Evolutionary conservation across 495 filamentous ascomycete species (phyloP).

Genomic region (Thermochaetoides thermophila): DNA sequence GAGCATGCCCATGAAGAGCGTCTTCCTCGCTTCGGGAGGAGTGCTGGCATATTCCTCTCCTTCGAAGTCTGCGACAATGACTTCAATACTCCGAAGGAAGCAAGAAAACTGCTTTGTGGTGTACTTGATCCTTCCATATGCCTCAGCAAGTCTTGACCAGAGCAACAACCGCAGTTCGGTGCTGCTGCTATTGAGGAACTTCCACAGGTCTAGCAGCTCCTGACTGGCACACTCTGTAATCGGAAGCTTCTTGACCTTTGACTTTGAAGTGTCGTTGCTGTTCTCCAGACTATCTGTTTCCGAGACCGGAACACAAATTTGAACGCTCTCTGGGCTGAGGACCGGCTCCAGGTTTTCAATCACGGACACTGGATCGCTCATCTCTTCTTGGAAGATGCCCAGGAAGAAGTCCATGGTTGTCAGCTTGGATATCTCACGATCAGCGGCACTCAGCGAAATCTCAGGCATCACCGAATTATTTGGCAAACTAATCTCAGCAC

Average conservation of each 20-base stretch:
- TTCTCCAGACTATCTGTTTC: slow-evolving; percentile 5
- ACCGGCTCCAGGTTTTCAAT: slow-evolving; percentile 91
- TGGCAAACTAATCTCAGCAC: slow-evolving; percentile 45
- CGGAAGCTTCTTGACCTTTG: slow-evolving; percentile 16
- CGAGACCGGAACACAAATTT: slow-evolving; percentile 11
- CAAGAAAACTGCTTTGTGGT: slow-evolving; percentile 76
- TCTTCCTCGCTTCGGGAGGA: slow-evolving; percentile 44
- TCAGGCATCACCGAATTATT: slow-evolving; percentile 87
- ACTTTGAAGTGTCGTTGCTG: slow-evolving; percentile 1
- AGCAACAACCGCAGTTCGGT: slow-evolving; percentile 70
- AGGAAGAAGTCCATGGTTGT: slow-evolving; percentile 95
- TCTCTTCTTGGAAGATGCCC: slow-evolving; percentile 54
- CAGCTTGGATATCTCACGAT: slow-evolving; percentile 78
- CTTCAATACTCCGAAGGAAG: slow-evolving; percentile 68
- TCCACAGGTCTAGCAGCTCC: slow-evolving; percentile 56
- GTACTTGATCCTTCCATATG: slow-evolving; percentile 72
- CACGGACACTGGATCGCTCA: slow-evolving; percentile 57
- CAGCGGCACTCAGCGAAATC: slow-evolving; percentile 62
- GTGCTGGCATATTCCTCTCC: slow-evolving; percentile 45
- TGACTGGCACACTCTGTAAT: slow-evolving; percentile 30
- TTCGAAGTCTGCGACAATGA: slow-evolving; percentile 60
- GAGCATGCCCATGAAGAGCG: slow-evolving; percentile 56
- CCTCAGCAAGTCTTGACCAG: slow-evolving; percentile 75
- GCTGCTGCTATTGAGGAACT: slow-evolving; percentile 67
- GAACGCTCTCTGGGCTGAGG: slow-evolving; percentile 55